These are phyloP conservation scores for Monosporascus sp. DNA, from an alignment of 2,329 filamentous ascomycete genomes.

Conservation along the genomic window DNA sequence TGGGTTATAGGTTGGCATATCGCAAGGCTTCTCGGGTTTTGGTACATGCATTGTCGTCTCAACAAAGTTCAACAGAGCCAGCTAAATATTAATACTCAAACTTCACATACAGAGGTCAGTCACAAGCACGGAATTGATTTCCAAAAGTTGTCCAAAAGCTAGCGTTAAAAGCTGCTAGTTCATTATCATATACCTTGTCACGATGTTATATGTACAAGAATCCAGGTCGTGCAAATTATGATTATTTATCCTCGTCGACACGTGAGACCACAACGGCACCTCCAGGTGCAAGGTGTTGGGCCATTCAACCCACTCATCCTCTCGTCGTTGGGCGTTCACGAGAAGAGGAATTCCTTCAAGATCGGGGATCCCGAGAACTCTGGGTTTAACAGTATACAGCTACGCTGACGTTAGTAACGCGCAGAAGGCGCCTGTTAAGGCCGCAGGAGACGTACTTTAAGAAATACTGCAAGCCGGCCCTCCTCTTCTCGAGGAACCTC, in stretches of 20 bases:
- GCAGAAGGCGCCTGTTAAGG: not conserved
- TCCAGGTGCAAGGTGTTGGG: no score
- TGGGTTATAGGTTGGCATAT: no score
- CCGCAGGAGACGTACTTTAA: conserved; percentile 62
- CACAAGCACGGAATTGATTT: no score
- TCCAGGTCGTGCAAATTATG: not conserved
- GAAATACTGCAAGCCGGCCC: conserved; percentile 83
- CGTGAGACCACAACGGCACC: no score
- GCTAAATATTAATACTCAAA: no score
- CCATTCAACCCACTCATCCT: no score
- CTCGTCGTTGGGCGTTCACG: conserved; percentile 22
- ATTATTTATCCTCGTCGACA: not conserved
- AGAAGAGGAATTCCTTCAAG: conserved; percentile 84
- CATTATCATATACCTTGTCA: not conserved
- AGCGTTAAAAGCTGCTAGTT: no score
- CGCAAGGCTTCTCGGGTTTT: no score
- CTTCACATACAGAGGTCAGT: no score
- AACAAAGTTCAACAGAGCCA: no score
- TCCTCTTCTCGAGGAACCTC: conserved; percentile 78
- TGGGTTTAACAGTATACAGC: conserved; percentile 85
- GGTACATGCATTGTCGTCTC: no score
- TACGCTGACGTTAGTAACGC: conserved; percentile 31
- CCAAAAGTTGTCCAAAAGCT: no score
- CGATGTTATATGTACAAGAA: not conserved
- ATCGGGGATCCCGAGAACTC: conserved; percentile 91